phyloP scores from a whole-genome alignment of 192 early-diverging fungal species.

The Allomyces macrogynus region DNA sequence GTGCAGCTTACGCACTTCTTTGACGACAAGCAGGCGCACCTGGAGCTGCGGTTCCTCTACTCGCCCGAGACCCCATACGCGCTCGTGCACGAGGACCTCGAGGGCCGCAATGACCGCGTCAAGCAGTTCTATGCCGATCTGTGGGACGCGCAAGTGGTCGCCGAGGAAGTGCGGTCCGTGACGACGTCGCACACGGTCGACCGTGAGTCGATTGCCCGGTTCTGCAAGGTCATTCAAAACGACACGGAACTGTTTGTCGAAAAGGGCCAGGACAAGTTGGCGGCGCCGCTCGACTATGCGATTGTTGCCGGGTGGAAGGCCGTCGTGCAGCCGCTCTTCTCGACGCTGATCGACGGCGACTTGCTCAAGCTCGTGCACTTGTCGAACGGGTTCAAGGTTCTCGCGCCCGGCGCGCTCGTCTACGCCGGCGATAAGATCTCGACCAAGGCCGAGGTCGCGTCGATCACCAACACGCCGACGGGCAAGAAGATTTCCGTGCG shows the following conservation, averaged over 20 bases:
- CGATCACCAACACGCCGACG: slow-evolving; percentile 67
- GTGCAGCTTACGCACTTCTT: slow-evolving; percentile 18
- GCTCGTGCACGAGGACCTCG: slow-evolving; percentile 75
- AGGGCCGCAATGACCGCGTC: slow-evolving; percentile 59
- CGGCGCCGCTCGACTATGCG: slow-evolving; percentile 81
- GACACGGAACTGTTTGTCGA: slow-evolving; percentile 41
- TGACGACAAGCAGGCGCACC: slow-evolving; percentile 37
- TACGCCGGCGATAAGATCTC: slow-evolving; percentile 63
- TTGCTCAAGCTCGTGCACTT: slow-evolving; percentile 79
- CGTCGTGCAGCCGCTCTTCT: slow-evolving; percentile 81
- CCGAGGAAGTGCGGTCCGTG: slow-evolving; percentile 24
- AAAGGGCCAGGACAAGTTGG: slow-evolving; percentile 45
- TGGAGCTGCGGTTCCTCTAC: slow-evolving; percentile 68
- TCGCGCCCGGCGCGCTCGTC: slow-evolving; percentile 50
- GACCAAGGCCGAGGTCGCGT: slow-evolving; percentile 62
- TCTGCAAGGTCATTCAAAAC: slow-evolving; percentile 59
- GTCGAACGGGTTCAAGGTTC: slow-evolving; percentile 76
- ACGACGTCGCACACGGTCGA: slow-evolving; percentile 43
- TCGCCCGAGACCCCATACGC: slow-evolving; percentile 50
- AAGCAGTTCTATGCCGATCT: slow-evolving; percentile 67
- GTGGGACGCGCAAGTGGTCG: slow-evolving; percentile 32
- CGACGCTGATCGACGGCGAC: slow-evolving; percentile 83
- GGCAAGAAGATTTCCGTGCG: slow-evolving; percentile 85
- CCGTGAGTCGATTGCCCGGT: slow-evolving; percentile 27
- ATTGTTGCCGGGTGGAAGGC: slow-evolving; percentile 82